Percentiles rank a stretch among this genome's conserved stretches.
phyloP scores from a whole-genome alignment of 768 basidiomycete genomes.

The Lyophyllum semitale region DNA sequence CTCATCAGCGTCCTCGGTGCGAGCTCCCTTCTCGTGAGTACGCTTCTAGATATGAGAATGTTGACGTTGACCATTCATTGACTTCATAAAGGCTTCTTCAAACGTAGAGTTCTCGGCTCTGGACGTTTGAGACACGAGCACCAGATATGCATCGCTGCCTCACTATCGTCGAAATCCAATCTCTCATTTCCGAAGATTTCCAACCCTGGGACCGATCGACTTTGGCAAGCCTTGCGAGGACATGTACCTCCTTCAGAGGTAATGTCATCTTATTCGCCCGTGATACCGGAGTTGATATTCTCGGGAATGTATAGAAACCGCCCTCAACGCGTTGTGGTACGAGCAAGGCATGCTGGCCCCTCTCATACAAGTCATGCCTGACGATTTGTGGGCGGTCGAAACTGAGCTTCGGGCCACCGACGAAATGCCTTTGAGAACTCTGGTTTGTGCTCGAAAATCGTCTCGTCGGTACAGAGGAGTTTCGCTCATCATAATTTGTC shows the following conservation, averaged over 20 bases:
- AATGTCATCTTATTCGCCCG: no score
- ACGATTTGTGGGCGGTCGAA: background rate
- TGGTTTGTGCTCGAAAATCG: background rate
- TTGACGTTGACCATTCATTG: no score
- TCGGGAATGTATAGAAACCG: background rate
- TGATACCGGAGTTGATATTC: background rate
- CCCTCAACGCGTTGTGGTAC: slow-evolving; percentile 1
- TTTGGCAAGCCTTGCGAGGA: background rate
- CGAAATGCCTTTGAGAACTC: background rate
- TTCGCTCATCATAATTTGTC: background rate
- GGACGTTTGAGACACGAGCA: no score
- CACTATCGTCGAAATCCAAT: background rate
- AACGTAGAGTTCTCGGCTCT: no score
- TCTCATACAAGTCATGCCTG: slow-evolving; percentile 3
- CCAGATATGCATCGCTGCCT: no score
- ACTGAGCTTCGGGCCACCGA: background rate
- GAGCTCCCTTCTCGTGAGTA: no score
- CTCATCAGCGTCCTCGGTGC: no score
- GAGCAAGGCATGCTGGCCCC: background rate
- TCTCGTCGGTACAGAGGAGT: background rate
- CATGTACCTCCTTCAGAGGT: background rate
- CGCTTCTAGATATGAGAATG: no score
- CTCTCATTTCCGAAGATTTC: background rate
- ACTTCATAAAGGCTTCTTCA: no score
- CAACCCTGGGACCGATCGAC: background rate